Evolutionary conservation across 202 grass and related monocot species (phyloP).

Genomic region (Eragrostis tef): DNA sequence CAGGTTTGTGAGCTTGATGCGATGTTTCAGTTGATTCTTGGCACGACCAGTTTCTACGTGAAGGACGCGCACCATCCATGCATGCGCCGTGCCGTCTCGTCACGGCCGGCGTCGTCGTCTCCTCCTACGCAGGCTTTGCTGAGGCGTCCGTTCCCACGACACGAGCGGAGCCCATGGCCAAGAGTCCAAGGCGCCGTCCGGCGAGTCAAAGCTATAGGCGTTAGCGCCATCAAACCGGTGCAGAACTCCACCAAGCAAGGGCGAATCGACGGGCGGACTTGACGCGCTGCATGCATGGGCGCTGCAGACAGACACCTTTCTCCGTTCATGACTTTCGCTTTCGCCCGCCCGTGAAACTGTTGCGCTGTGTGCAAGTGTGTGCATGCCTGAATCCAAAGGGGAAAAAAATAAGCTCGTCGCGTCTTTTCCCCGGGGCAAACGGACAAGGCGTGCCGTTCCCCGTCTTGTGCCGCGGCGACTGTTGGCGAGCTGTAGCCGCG

Average conservation of each 20-base stretch:
- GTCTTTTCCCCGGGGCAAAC: conserved; percentile 29
- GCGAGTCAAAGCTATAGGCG: conserved; percentile 40
- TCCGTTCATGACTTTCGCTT: background rate
- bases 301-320: background rate
- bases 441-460: conserved; percentile 29
- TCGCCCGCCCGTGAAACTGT: conserved; percentile 10
- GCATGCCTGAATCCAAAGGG: background rate
- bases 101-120: background rate
- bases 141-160: background rate
- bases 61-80: conserved; percentile 13
- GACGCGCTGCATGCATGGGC: background rate
- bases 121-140: conserved; percentile 8
- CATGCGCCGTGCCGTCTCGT: too few relatives aligned
- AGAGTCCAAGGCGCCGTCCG: background rate
- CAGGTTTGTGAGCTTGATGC: background rate
- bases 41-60: background rate
- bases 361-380: background rate
- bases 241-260: background rate
- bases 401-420: background rate
- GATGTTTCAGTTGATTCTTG: background rate
- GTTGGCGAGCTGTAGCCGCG: background rate
- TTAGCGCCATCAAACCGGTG: conserved; percentile 25
- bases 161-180: background rate
- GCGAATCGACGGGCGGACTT: background rate
- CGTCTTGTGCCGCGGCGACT: background rate